Conservation (phyloP, 2,329 filamentous ascomycete genomes). For the Rasamsonia emersonii region DNA sequence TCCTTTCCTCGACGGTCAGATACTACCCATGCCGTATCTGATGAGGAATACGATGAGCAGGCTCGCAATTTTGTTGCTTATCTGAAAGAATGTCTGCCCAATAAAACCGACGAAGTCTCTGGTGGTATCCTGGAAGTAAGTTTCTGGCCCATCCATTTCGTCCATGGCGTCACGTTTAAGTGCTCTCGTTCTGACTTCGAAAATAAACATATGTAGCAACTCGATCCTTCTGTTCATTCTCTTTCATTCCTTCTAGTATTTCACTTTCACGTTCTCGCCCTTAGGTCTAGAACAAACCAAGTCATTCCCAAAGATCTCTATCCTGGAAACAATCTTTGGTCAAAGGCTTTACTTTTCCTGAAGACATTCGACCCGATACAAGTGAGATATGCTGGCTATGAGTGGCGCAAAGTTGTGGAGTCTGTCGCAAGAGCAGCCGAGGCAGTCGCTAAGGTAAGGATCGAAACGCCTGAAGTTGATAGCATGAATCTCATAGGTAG, state of each 20-base stretch:
- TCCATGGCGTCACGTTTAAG: background rate
- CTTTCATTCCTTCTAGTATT: slow-evolving; percentile 52
- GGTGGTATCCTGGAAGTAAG: slow-evolving; percentile 29
- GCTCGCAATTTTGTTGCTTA: slow-evolving; percentile 30
- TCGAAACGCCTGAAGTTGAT: background rate
- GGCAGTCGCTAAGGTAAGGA: slow-evolving; percentile 25
- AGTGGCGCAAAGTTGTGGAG: slow-evolving; percentile 32
- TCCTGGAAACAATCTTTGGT: slow-evolving; percentile 42
- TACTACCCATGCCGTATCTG: slow-evolving; percentile 21
- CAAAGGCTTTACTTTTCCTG: slow-evolving; percentile 42
- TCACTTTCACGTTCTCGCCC: slow-evolving; percentile 36
- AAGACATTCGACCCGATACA: slow-evolving; percentile 44
- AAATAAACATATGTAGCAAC: slow-evolving; percentile 12
- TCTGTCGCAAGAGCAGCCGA: slow-evolving; percentile 24
- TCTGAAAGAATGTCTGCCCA: slow-evolving; percentile 28
- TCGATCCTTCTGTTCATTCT: slow-evolving; percentile 51
- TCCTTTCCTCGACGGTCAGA: slow-evolving; percentile 33
- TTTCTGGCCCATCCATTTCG: slow-evolving; percentile 2
- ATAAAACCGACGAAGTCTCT: slow-evolving; percentile 22
- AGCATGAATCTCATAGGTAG: slow-evolving; percentile 10
- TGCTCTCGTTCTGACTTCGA: slow-evolving; percentile 5
- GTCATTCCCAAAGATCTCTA: slow-evolving; percentile 30
- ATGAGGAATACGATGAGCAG: slow-evolving; percentile 36
- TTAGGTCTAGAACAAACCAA: slow-evolving; percentile 26
- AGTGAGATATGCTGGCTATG: slow-evolving; percentile 34